A percentile compares a stretch with the other conserved stretches of the same genome.
These are phyloP conservation scores for Saccharomycodes ludwigii DNA, from an alignment of 805 yeast genomes.

Conservation along the genomic window DNA sequence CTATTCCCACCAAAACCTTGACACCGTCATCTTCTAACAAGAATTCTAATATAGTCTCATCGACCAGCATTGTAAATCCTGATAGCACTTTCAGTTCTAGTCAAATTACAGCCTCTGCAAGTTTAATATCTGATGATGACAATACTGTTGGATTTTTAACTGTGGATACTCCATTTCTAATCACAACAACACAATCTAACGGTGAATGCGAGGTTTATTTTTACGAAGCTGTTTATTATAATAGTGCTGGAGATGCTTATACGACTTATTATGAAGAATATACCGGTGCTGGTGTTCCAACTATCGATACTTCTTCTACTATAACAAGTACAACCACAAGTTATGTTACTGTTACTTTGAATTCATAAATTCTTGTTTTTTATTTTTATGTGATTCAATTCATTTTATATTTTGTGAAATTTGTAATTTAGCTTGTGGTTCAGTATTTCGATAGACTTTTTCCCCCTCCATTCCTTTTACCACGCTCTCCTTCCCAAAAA, in stretches of 20 bases:
- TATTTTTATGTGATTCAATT: conserved; percentile 1
- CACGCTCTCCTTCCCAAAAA: neutral
- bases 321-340: conserved; percentile 18
- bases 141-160: conserved; percentile 2
- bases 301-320: conserved; percentile 5
- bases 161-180: conserved; percentile 1
- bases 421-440: neutral
- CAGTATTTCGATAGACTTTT: neutral
- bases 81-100: neutral
- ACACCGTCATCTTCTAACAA: no score
- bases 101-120: no score
- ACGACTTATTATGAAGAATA: conserved; percentile 6
- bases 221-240: conserved; percentile 7
- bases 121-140: neutral
- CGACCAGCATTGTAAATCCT: neutral
- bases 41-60: no score
- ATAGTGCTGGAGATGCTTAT: conserved; percentile 6
- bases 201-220: conserved; percentile 5
- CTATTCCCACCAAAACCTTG: no score
- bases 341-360: conserved; percentile 11
- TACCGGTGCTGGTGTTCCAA: conserved; percentile 5
- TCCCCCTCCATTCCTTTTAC: neutral
- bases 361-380: neutral
- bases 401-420: neutral
- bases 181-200: conserved; percentile 4